phyloP scores from a whole-genome alignment of 352 stramenopile species.

The Phytophthora hibernalis region DNA sequence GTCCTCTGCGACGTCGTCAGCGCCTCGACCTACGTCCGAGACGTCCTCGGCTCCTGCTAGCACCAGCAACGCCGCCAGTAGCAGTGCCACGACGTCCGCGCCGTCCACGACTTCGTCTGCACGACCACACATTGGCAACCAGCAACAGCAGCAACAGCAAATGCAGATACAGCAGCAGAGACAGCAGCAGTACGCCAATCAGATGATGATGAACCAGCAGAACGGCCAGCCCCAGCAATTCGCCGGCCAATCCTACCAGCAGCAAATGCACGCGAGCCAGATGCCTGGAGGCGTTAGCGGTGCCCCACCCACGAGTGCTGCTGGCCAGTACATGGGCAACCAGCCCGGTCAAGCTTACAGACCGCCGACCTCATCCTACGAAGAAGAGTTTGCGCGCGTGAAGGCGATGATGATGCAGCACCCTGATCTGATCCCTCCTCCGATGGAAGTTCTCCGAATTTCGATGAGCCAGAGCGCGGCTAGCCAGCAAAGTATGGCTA shows the following conservation, averaged over 20 bases:
- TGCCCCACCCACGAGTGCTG: constrained; percentile 41
- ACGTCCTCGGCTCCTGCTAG: constrained; percentile 19
- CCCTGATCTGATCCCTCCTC: constrained; percentile 84
- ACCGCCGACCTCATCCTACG: constrained; percentile 72
- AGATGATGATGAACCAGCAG: constrained; percentile 79
- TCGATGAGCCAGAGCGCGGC: constrained; percentile 77
- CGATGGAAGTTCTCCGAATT: constrained; percentile 88
- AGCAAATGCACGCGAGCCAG: constrained; percentile 60
- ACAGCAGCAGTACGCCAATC: constrained; percentile 66
- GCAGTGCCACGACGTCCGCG: constrained; percentile 31
- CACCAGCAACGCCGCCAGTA: constrained; percentile 18
- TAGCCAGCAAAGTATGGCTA: constrained; percentile 64
- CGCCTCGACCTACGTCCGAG: neutral
- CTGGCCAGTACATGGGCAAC: constrained; percentile 68
- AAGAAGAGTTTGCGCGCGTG: constrained; percentile 87
- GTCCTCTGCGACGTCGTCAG: constrained; percentile 13
- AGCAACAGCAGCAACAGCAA: constrained; percentile 49
- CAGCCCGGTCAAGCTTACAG: constrained; percentile 63
- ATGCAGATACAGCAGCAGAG: constrained; percentile 56
- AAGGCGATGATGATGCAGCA: constrained; percentile 92
- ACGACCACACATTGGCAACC: constrained; percentile 72
- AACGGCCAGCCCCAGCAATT: constrained; percentile 50
- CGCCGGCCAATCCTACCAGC: constrained; percentile 47
- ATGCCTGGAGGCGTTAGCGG: constrained; percentile 44
- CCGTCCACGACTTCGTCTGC: constrained; percentile 66